Conservation (phyloP, 306 rosid genomes). For the Prunus fruticosa region DNA sequence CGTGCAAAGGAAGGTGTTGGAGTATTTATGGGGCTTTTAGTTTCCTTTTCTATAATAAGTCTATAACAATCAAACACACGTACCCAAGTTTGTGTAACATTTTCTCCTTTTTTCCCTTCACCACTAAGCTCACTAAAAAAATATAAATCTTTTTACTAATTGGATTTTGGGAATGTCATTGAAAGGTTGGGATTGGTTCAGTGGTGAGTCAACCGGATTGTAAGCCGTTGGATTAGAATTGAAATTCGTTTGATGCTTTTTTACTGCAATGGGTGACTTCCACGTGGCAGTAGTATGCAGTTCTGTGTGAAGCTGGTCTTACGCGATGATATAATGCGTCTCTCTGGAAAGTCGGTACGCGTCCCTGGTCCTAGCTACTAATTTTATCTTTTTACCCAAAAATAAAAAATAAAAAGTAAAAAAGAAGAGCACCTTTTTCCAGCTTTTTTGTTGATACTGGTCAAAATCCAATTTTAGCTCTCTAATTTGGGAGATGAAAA, state of each 20-base stretch:
- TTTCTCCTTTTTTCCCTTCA: background rate
- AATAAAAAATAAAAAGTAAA: background rate
- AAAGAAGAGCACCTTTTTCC: background rate
- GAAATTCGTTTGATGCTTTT: background rate
- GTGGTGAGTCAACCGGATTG: background rate
- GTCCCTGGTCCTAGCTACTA: background rate
- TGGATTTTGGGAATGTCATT: no score
- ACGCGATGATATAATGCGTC: background rate
- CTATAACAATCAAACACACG: background rate
- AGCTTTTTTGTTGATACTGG: slow-evolving; percentile 15
- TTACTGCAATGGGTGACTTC: background rate
- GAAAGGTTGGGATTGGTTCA: background rate
- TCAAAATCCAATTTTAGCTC: slow-evolving; percentile 17
- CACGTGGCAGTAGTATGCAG: background rate
- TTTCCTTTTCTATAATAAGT: slow-evolving; percentile 8
- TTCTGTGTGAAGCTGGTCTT: background rate
- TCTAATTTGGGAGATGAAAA: background rate
- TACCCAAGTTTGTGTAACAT: background rate
- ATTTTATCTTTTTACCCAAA: slow-evolving; percentile 10
- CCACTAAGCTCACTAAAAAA: background rate
- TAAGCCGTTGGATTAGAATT: background rate
- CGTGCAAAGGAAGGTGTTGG: background rate
- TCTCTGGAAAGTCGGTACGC: background rate
- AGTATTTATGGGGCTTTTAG: slow-evolving; percentile 5
- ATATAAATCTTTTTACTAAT: no score